These are phyloP conservation scores for Dendrobium officinale DNA, from an alignment of 106 monocot species.

Conservation along the genomic window DNA sequence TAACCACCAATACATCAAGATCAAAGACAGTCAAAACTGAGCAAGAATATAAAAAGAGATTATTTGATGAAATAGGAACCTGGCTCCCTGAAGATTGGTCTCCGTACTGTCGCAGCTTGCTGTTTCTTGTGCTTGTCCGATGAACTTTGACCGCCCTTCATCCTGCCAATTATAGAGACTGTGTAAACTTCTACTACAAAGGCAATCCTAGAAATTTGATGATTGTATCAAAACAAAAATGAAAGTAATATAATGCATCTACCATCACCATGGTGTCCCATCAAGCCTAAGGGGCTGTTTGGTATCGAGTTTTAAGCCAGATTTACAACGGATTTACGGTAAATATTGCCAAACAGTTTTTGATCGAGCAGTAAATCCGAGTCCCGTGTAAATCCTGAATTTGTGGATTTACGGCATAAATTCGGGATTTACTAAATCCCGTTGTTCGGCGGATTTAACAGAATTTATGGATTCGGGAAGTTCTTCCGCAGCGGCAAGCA, in stretches of 20 bases:
- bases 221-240: not conserved
- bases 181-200: not conserved
- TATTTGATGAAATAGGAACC: not conserved
- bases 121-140: not conserved
- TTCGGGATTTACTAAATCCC: no score
- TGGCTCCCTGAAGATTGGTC: constrained; percentile 1
- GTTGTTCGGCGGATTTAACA: no score
- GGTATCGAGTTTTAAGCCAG: no score
- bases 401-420: no score
- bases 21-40: not conserved
- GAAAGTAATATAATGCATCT: not conserved
- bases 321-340: no score
- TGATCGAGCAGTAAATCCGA: no score
- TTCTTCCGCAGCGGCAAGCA: no score
- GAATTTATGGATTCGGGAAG: no score
- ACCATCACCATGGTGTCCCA: not conserved
- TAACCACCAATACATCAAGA: not conserved
- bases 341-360: no score
- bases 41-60: not conserved
- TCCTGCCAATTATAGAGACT: not conserved
- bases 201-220: not conserved
- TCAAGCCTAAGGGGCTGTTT: not conserved
- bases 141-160: not conserved
- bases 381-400: no score
- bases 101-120: not conserved